These are phyloP conservation scores for Juglanconis juglandina DNA, from an alignment of 2,329 filamentous ascomycete species.

Conservation along the genomic window DNA sequence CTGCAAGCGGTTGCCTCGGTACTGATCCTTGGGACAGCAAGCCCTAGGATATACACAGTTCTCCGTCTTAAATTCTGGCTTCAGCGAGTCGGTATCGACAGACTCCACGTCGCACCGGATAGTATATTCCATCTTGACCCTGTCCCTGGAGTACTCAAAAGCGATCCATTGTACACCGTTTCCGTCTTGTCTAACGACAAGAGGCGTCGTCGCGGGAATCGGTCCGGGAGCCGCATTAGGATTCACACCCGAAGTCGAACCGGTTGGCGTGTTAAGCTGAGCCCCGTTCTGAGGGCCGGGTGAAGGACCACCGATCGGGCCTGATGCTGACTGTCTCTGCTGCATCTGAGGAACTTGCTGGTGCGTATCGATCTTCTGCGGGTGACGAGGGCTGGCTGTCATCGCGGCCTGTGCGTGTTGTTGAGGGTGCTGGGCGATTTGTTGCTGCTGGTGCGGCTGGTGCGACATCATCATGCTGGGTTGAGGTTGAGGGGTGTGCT, in stretches of 20 bases:
- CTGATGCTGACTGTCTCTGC: slow-evolving; percentile 47
- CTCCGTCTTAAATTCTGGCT: slow-evolving; percentile 89
- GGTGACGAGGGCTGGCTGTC: slow-evolving; percentile 56
- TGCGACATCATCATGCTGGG: slow-evolving; percentile 67
- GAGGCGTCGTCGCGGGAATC: slow-evolving; percentile 91
- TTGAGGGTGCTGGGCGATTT: slow-evolving; percentile 56
- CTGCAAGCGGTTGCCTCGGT: slow-evolving; percentile 89
- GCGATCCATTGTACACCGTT: slow-evolving; percentile 99
- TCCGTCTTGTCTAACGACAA: slow-evolving; percentile 90
- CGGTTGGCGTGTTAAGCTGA: slow-evolving; percentile 38
- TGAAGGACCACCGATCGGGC: slow-evolving; percentile 36
- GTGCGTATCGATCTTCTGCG: slow-evolving; percentile 60
- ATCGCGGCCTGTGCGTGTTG: slow-evolving; percentile 55
- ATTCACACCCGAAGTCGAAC: slow-evolving; percentile 60
- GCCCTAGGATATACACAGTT: slow-evolving; percentile 97
- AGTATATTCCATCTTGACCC: slow-evolving; percentile 99
- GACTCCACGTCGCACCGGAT: slow-evolving; percentile 98
- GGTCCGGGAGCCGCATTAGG: slow-evolving; percentile 91
- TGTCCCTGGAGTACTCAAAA: slow-evolving; percentile 94
- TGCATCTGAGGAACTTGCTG: slow-evolving; percentile 58
- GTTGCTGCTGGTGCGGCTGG: slow-evolving; percentile 49
- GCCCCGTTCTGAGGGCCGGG: slow-evolving; percentile 14
- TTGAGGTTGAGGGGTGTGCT: slow-evolving; percentile 63
- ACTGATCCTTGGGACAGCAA: slow-evolving; percentile 92
- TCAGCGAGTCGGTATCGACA: slow-evolving; percentile 82